These are phyloP conservation scores for Gastrodia elata DNA, from an alignment of 106 monocot species.

Conservation along the genomic window DNA sequence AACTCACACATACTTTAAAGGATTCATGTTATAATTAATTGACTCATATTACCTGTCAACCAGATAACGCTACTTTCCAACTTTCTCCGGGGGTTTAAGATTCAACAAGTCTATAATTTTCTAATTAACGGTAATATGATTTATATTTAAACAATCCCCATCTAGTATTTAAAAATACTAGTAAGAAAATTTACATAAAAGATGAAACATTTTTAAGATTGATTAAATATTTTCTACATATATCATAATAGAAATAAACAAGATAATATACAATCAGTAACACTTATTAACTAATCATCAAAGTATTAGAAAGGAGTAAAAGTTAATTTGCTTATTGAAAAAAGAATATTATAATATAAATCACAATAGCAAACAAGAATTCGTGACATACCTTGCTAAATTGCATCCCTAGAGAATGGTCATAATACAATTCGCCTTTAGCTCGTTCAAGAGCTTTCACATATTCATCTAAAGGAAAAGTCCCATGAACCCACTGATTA, in stretches of 20 bases:
- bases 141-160: neutral
- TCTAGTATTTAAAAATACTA: neutral
- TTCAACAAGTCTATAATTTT: neutral
- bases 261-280: neutral
- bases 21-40: too few relatives aligned
- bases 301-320: neutral
- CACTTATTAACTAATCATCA: neutral
- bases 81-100: too few relatives aligned
- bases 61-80: too few relatives aligned
- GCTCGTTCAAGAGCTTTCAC: conserved; percentile 91
- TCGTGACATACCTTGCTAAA: conserved; percentile 63
- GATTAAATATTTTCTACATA: neutral
- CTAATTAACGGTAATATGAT: neutral
- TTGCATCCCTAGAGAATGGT: conserved; percentile 86
- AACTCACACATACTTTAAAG: neutral
- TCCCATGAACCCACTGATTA: conserved; percentile 67
- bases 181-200: neutral
- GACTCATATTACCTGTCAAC: too few relatives aligned
- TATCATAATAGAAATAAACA: neutral
- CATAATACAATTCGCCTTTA: conserved; percentile 78
- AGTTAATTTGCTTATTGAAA: neutral
- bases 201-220: neutral
- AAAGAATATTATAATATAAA: neutral
- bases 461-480: conserved; percentile 88
- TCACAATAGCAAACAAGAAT: neutral